phyloP scores from a whole-genome alignment of 352 stramenopile genomes.

The Globisporangium canariense region DNA sequence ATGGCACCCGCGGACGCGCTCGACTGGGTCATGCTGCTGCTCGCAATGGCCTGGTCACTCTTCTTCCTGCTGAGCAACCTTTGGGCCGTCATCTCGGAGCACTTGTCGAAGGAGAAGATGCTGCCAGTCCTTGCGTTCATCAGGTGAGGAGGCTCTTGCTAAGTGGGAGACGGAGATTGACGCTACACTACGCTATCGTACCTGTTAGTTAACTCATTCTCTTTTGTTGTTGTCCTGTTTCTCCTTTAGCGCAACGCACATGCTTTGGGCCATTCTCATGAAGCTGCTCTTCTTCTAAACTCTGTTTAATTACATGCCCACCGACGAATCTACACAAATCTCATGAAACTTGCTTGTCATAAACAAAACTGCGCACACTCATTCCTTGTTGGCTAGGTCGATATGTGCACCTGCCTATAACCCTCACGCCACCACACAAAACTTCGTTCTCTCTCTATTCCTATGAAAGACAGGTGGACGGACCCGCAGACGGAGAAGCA shows the following conservation, averaged over 20 bases:
- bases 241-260: slow-evolving; percentile 55
- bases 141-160: slow-evolving; percentile 32
- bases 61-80: slow-evolving; percentile 83
- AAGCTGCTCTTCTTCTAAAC: slow-evolving; percentile 87
- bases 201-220: not conserved
- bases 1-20: slow-evolving; percentile 66
- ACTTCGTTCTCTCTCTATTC: slow-evolving; percentile 3
- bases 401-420: slow-evolving; percentile 2
- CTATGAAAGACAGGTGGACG: not conserved
- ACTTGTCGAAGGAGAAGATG: slow-evolving; percentile 87
- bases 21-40: slow-evolving; percentile 78
- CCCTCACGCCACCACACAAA: not conserved
- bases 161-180: no score
- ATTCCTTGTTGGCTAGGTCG: not conserved
- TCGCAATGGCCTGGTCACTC: slow-evolving; percentile 83
- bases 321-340: not conserved
- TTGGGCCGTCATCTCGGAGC: slow-evolving; percentile 69
- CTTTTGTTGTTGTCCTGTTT: not conserved
- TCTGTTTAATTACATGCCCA: slow-evolving; percentile 6
- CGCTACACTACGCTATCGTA: no score
- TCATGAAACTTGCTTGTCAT: not conserved
- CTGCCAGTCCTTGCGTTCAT: slow-evolving; percentile 78
- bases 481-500: not conserved
- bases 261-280: slow-evolving; percentile 82
- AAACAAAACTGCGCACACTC: not conserved